Evolutionary conservation across 2,329 filamentous ascomycete species (phyloP), one percentile per base, ranked within the genome.

Genomic region (Myriosclerotinia scirpicola): DNA sequence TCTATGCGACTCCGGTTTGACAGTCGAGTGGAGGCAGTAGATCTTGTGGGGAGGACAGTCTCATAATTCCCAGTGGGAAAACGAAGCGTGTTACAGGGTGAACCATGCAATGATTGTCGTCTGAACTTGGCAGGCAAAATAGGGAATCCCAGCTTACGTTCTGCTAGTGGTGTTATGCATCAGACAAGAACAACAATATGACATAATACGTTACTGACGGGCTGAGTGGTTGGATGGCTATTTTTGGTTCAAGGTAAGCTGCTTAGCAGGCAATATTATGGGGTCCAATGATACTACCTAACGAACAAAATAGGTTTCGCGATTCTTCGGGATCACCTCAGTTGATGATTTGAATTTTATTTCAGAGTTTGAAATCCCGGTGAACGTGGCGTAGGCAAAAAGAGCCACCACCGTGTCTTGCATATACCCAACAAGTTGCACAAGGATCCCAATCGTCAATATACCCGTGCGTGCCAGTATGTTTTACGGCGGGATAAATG

Each of bases 21-120:
- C 60, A 55, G 40, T 17, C 30, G 14, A n/a, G 38, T 63, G 22
- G 48, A 64, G 50, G 61, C 52, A 58, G 52, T 58, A 44, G 61
- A 64, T 64, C 61, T 58, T 64, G 61, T 64, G 52, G 52, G 61
- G 61, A 55, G 50, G 61, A 46, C 30, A 56, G 36, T n/a, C 46
- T 34, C 30, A 34, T 34, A 34, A 34, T 34, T 4, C 46, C 30
- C 53, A 46, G 56, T 46, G 26, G 52, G 53, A 56, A 56, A 38
- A 5, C 26, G 26, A 64, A 48, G 61, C 61, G 30, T 58, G 52
- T 12, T 54, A 38, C 52, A 46, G 52, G 61, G 61, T 26, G 26
- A 26, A 36, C 38, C 52, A 64, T 58, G 61, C 14, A 17, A 58
- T 38, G 52, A 46, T 46, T 56, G 42, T 56, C 52, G 30, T 64